Conservation (phyloP, 2,329 filamentous ascomycete species). For the Diaporthe amygdali region DNA sequence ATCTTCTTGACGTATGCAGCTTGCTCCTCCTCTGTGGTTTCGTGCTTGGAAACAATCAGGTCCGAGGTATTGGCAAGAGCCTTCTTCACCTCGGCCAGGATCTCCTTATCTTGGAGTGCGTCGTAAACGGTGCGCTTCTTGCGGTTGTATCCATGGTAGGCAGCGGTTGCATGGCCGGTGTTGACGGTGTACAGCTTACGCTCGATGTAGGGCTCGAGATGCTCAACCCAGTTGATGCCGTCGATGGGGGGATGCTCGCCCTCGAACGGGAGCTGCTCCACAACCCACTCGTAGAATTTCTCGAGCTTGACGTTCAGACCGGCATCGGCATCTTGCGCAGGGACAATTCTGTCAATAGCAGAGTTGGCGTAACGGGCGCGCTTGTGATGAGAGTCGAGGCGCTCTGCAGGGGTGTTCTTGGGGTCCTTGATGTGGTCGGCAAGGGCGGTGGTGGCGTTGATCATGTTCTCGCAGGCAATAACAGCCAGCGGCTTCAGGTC, state of each 20-base stretch:
- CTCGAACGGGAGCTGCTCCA: slow-evolving; percentile 85
- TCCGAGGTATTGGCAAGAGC: slow-evolving; percentile 85
- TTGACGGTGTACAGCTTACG: slow-evolving; percentile 99
- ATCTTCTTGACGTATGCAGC: slow-evolving; percentile 90
- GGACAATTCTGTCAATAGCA: slow-evolving; percentile 97
- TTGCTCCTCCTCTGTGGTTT: slow-evolving; percentile 77
- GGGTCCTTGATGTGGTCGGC: slow-evolving; percentile 79
- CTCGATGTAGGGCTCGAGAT: slow-evolving; percentile 95
- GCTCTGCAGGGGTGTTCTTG: slow-evolving; percentile 71
- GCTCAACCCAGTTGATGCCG: slow-evolving; percentile 90
- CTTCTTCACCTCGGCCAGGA: slow-evolving; percentile 78
- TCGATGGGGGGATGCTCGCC: slow-evolving; percentile 76
- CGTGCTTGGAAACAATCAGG: slow-evolving; percentile 87
- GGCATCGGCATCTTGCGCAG: slow-evolving; percentile 79
- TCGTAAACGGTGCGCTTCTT: slow-evolving; percentile 90
- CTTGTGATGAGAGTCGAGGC: slow-evolving; percentile 69
- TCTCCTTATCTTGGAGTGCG: slow-evolving; percentile 79
- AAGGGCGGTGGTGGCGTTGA: slow-evolving; percentile 89
- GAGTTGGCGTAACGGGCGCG: slow-evolving; percentile 95
- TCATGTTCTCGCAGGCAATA: slow-evolving; percentile 98
- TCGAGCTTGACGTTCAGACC: slow-evolving; percentile 94
- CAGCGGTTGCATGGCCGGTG: slow-evolving; percentile 93
- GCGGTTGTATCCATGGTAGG: slow-evolving; percentile 90
- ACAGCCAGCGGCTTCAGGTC: slow-evolving; percentile 76
- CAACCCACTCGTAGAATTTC: slow-evolving; percentile 99